Evolutionary conservation across 2,329 filamentous ascomycete genomes (phyloP), one percentile per base, ranked within the genome.

Genomic region (Botryotinia convoluta): DNA sequence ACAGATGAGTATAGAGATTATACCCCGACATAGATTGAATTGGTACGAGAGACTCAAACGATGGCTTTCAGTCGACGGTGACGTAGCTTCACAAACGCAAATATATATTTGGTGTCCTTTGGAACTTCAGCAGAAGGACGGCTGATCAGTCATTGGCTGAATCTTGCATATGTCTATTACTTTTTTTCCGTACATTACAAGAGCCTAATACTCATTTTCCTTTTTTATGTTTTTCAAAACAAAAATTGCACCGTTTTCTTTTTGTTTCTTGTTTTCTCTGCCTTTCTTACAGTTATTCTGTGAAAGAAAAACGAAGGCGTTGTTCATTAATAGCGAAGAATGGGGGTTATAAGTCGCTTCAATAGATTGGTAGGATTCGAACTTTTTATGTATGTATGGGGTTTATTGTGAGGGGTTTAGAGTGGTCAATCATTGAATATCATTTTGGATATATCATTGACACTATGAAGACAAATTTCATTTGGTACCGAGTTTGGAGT

Each of bases 11-110:
- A 68, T 74, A 73, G 74, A 79, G 76, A 79, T 75, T 78, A 79
- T 79, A 79, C 76, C 78, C 77, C 75, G 77, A 78, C 77, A 79
- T 78, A 77, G 79, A 77, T 78, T 74, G 73, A 68, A 73, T 77
- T 74, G 72, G 75, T 72, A 72, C 73, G 75, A 74, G 74, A 22
- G 26, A 72, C 29, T 26, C 35, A 57, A 45, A 72, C 37, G 44
- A 64, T 65, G 44, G 35, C 39, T 65, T 22, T 32, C 44, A 39
- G 69, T 42, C 59, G n/a, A 71, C 14, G 37, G 35, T 37, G 44
- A 26, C 14, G 26, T 42, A 37, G 51, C 45, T 54, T 48, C 18
- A 54, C 26, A 39, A 45, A 32, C 32, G 29, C 69, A 51, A 42
- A 35, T 32, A 51, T n/a, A 54, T 54, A 42, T 61, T 51, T 51